A percentile compares a stretch with the other conserved stretches of the same genome.
Evolutionary conservation across 2,329 filamentous ascomycete genomes (phyloP).

Genomic region (Diaporthe sp.): DNA sequence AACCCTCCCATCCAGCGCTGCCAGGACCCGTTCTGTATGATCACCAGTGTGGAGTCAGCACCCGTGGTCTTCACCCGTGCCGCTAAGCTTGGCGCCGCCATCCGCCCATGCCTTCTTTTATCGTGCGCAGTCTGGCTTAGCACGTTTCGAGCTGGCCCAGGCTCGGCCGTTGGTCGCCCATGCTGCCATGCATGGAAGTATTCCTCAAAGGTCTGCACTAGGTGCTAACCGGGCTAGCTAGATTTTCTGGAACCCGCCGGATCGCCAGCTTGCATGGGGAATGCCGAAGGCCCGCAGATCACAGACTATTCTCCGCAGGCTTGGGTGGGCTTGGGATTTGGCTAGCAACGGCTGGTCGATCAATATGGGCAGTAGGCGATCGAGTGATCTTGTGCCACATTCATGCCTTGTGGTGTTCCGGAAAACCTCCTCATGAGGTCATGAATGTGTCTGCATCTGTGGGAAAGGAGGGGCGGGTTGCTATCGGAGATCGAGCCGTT

Average conservation of each 20-base stretch:
- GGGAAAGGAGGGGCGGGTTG: neutral
- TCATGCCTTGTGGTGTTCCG: neutral
- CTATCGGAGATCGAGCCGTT: constrained; percentile 9
- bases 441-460: neutral
- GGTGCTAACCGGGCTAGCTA: neutral
- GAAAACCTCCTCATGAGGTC: neutral
- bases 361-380: neutral
- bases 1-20: neutral
- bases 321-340: neutral
- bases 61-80: neutral
- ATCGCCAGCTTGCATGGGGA: constrained; percentile 21
- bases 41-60: neutral
- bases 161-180: neutral
- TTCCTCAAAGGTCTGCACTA: neutral
- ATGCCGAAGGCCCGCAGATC: constrained; percentile 2
- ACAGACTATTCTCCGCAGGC: neutral
- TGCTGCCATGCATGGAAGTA: neutral
- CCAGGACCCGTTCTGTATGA: constrained; percentile 5
- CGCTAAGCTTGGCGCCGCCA: neutral
- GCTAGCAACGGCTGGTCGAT: neutral
- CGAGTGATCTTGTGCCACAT: neutral
- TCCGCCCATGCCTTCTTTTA: neutral
- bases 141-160: neutral
- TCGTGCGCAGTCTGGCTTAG: neutral
- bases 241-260: constrained; percentile 3